These are phyloP conservation scores for Hyaloperonospora brassicae DNA, from an alignment of 352 stramenopile genomes.

Conservation along the genomic window DNA sequence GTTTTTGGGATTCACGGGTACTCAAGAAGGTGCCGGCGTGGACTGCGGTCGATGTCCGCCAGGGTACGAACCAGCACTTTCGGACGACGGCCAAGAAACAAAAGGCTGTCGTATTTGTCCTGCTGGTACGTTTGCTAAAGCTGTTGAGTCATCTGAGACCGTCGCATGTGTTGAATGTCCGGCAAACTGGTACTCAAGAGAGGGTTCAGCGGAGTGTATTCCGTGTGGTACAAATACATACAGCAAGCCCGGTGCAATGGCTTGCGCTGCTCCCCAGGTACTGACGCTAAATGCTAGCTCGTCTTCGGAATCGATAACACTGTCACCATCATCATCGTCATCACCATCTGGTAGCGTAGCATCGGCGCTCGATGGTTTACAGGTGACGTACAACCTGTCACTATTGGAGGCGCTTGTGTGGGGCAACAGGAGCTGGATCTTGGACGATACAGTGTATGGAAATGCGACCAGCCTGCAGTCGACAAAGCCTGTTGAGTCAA, in stretches of 20 bases:
- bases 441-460: slow-evolving; percentile 35
- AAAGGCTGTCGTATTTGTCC: slow-evolving; percentile 49
- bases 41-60: slow-evolving; percentile 43
- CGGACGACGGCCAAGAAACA: slow-evolving; percentile 22
- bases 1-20: slow-evolving; percentile 45
- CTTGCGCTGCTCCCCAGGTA: slow-evolving; percentile 39
- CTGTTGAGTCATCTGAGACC: slow-evolving; percentile 26
- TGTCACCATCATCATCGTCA: slow-evolving; percentile 26
- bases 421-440: slow-evolving; percentile 55
- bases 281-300: slow-evolving; percentile 36
- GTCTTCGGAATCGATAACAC: slow-evolving; percentile 5
- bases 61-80: slow-evolving; percentile 37
- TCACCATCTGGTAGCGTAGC: slow-evolving; percentile 17
- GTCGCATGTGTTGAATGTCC: slow-evolving; percentile 46
- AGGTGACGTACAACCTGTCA: slow-evolving; percentile 66
- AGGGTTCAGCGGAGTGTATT: slow-evolving; percentile 40
- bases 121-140: slow-evolving; percentile 40
- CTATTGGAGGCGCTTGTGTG: slow-evolving; percentile 59
- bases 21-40: slow-evolving; percentile 41
- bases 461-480: slow-evolving; percentile 26
- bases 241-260: slow-evolving; percentile 30
- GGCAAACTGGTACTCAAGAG: slow-evolving; percentile 49
- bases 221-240: slow-evolving; percentile 61
- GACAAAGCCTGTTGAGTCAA: slow-evolving; percentile 32
- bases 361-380: slow-evolving; percentile 20